Conservation (phyloP, 139 green algal genomes). For the Raphidocelis subcapitata region DNA sequence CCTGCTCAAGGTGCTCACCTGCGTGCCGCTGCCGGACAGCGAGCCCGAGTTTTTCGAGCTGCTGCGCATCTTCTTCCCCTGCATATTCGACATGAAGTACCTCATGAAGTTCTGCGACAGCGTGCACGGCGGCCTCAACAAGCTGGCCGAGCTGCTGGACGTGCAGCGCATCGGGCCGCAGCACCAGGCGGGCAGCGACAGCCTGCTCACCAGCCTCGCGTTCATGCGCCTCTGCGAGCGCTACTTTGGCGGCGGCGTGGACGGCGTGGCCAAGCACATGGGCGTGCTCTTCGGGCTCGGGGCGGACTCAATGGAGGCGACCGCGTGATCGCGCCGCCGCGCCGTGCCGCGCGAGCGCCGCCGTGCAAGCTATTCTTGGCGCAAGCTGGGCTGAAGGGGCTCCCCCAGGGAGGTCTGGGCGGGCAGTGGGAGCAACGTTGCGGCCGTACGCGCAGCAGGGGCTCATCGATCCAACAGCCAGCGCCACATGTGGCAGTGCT, state of each 20-base stretch:
- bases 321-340: too few relatives aligned
- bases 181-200: conserved; percentile 72
- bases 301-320: conserved; percentile 53
- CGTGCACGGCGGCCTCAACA: conserved; percentile 96
- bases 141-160: conserved; percentile 93
- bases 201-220: conserved; percentile 83
- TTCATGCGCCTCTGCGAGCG: conserved; percentile 92
- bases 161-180: conserved; percentile 94
- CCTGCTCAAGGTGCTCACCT: conserved; percentile 96
- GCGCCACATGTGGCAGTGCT: too few relatives aligned
- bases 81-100: conserved; percentile 97
- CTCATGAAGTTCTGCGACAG: conserved; percentile 84
- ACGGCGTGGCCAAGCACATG: conserved; percentile 65
- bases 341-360: too few relatives aligned
- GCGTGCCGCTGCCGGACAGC: conserved; percentile 72
- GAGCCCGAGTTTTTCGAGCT: conserved; percentile 96
- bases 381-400: too few relatives aligned
- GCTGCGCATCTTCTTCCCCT: conserved; percentile 94
- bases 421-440: too few relatives aligned
- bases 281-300: conserved; percentile 95
- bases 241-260: conserved; percentile 71
- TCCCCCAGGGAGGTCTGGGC: too few relatives aligned
- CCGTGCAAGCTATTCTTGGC: too few relatives aligned
- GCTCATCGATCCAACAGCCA: too few relatives aligned
- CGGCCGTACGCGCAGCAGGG: too few relatives aligned